Evolutionary conservation across 2,329 filamentous ascomycete species (phyloP).

Genomic region (Xylaria sp.): DNA sequence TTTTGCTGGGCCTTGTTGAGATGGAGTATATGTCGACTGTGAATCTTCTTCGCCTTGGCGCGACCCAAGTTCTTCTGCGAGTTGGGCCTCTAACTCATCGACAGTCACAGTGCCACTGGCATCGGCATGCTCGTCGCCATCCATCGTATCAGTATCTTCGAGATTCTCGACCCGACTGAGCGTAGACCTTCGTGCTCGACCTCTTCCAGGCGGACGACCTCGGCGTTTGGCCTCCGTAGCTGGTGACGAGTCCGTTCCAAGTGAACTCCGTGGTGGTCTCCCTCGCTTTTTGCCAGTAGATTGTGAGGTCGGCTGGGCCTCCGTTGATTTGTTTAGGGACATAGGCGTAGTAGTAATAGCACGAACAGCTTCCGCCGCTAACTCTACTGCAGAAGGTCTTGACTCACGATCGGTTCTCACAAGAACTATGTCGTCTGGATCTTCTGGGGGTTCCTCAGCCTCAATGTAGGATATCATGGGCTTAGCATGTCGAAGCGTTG

Average conservation of each 20-base stretch:
- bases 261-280: slow-evolving; percentile 46
- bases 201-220: slow-evolving; percentile 40
- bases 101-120: slow-evolving; percentile 40
- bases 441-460: slow-evolving; percentile 58
- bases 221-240: slow-evolving; percentile 28
- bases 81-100: slow-evolving; percentile 52
- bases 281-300: slow-evolving; percentile 47
- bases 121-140: slow-evolving; percentile 36
- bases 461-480: slow-evolving; percentile 64
- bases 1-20: slow-evolving; percentile 38
- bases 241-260: slow-evolving; percentile 34
- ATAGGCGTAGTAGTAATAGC: slow-evolving; percentile 44
- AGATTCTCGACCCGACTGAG: slow-evolving; percentile 43
- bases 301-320: slow-evolving; percentile 38
- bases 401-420: slow-evolving; percentile 13
- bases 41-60: slow-evolving; percentile 24
- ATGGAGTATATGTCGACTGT: slow-evolving; percentile 20
- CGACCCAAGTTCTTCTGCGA: slow-evolving; percentile 49
- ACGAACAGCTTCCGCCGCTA: slow-evolving; percentile 54
- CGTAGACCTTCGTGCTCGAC: slow-evolving; percentile 44
- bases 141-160: slow-evolving; percentile 36
- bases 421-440: slow-evolving; percentile 55
- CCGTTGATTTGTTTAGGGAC: slow-evolving; percentile 15
- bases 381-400: slow-evolving; percentile 52
- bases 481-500: slow-evolving; percentile 63